A percentile compares a stretch with the other conserved stretches of the same genome.
Conservation (phyloP, 495 filamentous ascomycete genomes). For the Lasiosphaeriaceae sp. region DNA sequence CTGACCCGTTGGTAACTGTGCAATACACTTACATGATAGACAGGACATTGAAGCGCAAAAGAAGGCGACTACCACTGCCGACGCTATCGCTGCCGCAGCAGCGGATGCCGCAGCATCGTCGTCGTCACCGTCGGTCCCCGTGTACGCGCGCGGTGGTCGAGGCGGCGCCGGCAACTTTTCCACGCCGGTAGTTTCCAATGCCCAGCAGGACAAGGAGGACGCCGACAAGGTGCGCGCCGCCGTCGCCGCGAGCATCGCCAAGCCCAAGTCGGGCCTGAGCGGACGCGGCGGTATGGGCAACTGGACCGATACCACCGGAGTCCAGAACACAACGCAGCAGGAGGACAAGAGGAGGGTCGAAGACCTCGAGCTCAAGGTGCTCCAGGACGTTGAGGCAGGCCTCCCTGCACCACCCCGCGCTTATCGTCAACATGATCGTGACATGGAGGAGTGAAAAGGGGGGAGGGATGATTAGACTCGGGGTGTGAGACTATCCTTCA, state of each 20-base stretch:
- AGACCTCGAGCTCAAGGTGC: constrained; percentile 33
- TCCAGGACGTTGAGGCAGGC: constrained; percentile 44
- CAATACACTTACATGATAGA: constrained; percentile 1
- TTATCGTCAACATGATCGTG: constrained; percentile 26
- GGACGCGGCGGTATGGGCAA: constrained; percentile 62
- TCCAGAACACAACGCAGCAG: constrained; percentile 20
- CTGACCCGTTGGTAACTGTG: too few species aligned
- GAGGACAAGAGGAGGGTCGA: constrained; percentile 29
- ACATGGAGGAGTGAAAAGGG: constrained; percentile 12
- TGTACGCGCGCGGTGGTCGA: constrained; percentile 51
- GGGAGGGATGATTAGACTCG: not conserved
- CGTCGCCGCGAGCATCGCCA: constrained; percentile 15
- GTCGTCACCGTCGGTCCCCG: not conserved
- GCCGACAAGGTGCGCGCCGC: constrained; percentile 21
- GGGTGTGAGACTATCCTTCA: not conserved
- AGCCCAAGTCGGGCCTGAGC: constrained; percentile 14
- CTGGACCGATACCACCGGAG: constrained; percentile 30
- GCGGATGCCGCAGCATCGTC: constrained; percentile 17
- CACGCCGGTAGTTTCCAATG: constrained; percentile 18
- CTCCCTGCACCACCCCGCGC: constrained; percentile 33
- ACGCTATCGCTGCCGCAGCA: constrained; percentile 3
- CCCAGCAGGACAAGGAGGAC: constrained; percentile 20
- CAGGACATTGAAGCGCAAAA: constrained; percentile 46
- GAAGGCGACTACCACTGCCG: constrained; percentile 4
- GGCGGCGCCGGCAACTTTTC: constrained; percentile 60